phyloP scores from a whole-genome alignment of 257 asterid genomes.

The Striga asiatica region DNA sequence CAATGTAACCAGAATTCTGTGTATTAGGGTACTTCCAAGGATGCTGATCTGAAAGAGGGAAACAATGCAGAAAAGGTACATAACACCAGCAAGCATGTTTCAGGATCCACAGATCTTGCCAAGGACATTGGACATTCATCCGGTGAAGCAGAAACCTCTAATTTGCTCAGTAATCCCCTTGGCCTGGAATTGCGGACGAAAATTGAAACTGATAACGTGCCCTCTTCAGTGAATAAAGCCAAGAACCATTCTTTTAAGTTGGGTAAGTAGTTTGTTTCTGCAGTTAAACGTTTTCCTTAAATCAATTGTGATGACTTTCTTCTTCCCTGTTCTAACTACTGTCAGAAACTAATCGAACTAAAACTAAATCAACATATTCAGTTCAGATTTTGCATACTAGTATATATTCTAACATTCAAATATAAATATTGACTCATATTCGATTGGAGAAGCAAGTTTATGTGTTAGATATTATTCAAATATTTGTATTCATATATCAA shows the following conservation, averaged over 20 bases:
- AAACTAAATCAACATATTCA: too few species aligned
- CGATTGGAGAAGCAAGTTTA: too few species aligned
- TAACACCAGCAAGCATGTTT: conserved; percentile 29
- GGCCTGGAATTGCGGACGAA: conserved; percentile 37
- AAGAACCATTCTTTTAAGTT: conserved; percentile 40
- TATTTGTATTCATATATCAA: too few species aligned
- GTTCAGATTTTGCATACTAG: too few species aligned
- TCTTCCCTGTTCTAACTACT: too few species aligned
- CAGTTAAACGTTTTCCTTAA: conserved; percentile 6
- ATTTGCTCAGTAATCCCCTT: conserved; percentile 21
- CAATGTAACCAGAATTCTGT: conserved; percentile 11
- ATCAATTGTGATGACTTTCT: too few species aligned
- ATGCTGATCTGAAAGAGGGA: conserved; percentile 64
- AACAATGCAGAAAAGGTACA: conserved; percentile 36
- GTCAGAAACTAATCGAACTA: too few species aligned
- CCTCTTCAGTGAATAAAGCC: conserved; percentile 28
- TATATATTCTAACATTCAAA: too few species aligned
- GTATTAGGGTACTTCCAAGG: conserved; percentile 60
- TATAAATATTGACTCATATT: too few species aligned
- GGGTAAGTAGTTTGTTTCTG: conserved; percentile 30
- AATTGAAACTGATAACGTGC: conserved; percentile 33
- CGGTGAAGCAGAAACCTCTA: conserved; percentile 36
- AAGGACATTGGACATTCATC: conserved; percentile 38
- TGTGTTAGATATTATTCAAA: too few species aligned
- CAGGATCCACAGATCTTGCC: conserved; percentile 40